Evolutionary conservation across 2,329 filamentous ascomycete species (phyloP).

Genomic region (Phaeosphaeriaceae sp.): DNA sequence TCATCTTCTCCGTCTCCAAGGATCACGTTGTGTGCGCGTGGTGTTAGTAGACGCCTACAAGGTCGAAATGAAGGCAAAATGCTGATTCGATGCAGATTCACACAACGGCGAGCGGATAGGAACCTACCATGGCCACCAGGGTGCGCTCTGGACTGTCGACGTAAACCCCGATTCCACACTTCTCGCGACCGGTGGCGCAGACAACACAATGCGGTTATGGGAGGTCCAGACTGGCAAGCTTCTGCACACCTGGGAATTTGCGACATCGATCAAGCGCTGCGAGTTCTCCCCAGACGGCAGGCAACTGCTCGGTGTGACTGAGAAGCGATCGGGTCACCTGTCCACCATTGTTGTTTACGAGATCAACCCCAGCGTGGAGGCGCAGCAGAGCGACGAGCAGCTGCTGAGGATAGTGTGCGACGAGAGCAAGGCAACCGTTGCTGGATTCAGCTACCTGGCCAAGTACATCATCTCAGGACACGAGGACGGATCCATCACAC

Average conservation of each 20-base stretch:
- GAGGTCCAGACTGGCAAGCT: constrained; percentile 91
- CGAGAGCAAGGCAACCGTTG: constrained; percentile 94
- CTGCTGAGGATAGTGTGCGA: constrained; percentile 85
- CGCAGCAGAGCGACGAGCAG: constrained; percentile 84
- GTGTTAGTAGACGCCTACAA: constrained; percentile 57
- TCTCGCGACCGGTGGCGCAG: constrained; percentile 92
- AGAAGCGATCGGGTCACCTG: constrained; percentile 97
- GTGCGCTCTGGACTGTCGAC: constrained; percentile 98
- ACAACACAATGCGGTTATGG: constrained; percentile 98
- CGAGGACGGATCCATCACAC: constrained; percentile 91
- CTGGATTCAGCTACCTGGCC: constrained; percentile 91
- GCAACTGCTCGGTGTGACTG: constrained; percentile 89
- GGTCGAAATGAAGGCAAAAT: constrained; percentile 7
- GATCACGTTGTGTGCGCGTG: constrained; percentile 97
- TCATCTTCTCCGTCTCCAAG: constrained; percentile 95
- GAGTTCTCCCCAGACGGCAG: constrained; percentile 96
- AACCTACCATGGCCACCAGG: constrained; percentile 92
- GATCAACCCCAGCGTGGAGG: constrained; percentile 82
- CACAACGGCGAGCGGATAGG: constrained; percentile 98
- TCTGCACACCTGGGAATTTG: constrained; percentile 97
- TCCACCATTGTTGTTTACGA: constrained; percentile 93
- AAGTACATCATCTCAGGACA: constrained; percentile 98
- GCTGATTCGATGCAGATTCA: constrained; percentile 59
- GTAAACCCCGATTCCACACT: constrained; percentile 91
- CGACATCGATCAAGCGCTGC: constrained; percentile 95